Evolutionary conservation across 768 basidiomycete genomes (phyloP).

Genomic region (Glaciozyma antarctica): DNA sequence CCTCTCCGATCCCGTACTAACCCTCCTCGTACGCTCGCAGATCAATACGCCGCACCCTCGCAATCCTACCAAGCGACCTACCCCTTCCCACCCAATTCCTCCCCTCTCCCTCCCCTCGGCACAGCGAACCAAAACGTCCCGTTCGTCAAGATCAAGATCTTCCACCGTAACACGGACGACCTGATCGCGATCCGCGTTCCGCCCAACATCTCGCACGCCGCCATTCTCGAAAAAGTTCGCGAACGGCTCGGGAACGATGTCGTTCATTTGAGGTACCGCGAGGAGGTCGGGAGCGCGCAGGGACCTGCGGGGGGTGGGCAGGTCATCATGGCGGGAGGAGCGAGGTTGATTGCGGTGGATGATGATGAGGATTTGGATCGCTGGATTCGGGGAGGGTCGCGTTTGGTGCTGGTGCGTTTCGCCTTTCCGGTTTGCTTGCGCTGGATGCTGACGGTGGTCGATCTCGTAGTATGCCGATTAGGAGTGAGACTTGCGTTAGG

Average conservation of each 20-base stretch:
- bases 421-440: no score
- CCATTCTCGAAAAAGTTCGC: conserved; percentile 86
- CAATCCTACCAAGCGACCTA: conserved; percentile 1
- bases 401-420: conserved; percentile 30
- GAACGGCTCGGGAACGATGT: conserved; percentile 71
- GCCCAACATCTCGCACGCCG: conserved; percentile 72
- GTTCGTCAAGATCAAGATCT: conserved; percentile 97
- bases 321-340: conserved; percentile 28
- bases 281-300: conserved; percentile 15
- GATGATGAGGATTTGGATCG: conserved; percentile 33
- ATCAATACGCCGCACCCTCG: not conserved
- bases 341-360: conserved; percentile 26
- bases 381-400: conserved; percentile 32
- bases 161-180: conserved; percentile 85
- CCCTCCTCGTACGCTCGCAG: not conserved
- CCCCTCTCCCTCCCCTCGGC: conserved; percentile 13
- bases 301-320: conserved; percentile 10
- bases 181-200: conserved; percentile 94
- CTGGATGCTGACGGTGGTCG: not conserved
- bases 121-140: conserved; percentile 42
- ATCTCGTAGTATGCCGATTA: not conserved
- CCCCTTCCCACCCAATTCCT: not conserved
- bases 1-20: not conserved
- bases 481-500: not conserved
- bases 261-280: conserved; percentile 52